Evolutionary conservation across 768 basidiomycete species (phyloP), one percentile per base, ranked within the genome.

Genomic region (Leccinum longicurvipes): DNA sequence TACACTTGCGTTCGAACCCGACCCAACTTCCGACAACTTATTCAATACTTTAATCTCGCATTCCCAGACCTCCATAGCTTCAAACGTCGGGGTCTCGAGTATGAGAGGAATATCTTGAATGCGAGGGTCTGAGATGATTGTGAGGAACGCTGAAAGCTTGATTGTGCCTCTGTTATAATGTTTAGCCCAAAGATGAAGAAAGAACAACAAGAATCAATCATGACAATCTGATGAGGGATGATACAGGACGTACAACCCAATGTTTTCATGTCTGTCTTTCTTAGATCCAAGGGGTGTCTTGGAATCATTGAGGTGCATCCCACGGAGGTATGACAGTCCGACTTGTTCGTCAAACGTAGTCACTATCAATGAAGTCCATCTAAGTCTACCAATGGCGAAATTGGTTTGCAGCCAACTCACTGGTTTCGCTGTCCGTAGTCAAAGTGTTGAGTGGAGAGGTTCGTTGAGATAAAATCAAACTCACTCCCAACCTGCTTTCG

Each of bases 231-330:
- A 32, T 6, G 17, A 52, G 34, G 1, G 31, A 48, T 42, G 5
- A 78, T 87, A 1, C 24, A 47, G 39, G 6, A 78, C 87, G 59
- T 64, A 90, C 87, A 89, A 67, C 21, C 93, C 93, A 34, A 94
- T 85, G 58, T 91, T 93, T 68, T 92, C 85, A 61, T 94, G 93
- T 36, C 89, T 73, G 63, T 94, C 93, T 60, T 82, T 85, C 61
- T 80, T 85, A 12, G 86, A 85, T 3, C 76, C 80, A 12, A 82
- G 75, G 1, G 73, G 75, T 9, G 79, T 80, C 67, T 91, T 90
- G 12, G 88, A 89, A 67, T 93, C 92, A 65, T 95, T 95, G 45
- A 93, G 66, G 63, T 95, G 93, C 81, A 93, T 87, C 1, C 86
- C 92, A 4, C 83, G 79, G 15, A 94, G 82, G 65, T 91, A 93